Evolutionary conservation across 345 rosid species (phyloP), one percentile per base, ranked within the genome.

Genomic region (Eucalyptus marginata): DNA sequence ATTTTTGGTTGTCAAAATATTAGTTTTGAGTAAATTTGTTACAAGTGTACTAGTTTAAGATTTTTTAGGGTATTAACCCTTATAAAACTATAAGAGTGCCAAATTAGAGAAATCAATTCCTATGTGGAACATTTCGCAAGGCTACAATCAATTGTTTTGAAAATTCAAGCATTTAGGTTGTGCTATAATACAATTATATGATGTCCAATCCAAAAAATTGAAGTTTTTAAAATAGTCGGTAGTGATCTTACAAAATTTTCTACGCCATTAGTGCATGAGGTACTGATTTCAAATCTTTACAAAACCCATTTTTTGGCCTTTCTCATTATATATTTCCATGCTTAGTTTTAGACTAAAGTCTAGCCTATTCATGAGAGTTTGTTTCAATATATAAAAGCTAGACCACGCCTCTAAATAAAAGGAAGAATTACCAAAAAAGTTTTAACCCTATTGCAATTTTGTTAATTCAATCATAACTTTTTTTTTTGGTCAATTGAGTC

Each of bases 111-210:
- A 11, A 62, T 62, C 16, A 27, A 27, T 27, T 62, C 31, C 31
- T 29, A 62, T 27, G 14, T 12, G 31, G 15, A 62, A 62, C 14
- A 62, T 27, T 62, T 27, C 0, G 4, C 14, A 0, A 0, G 31
- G 31, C 68, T 12, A 56, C 27, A 24, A 22, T 24, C 29, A 56
- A 24, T 56, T 56, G 29, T 24, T 62, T 27, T 27, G 15, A 27
- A 62, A 62, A 0, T 29, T 62, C 7, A 27, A 62, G 68, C 68
- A 12, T 62, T 12, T 12, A 62, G 68, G 33, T 27, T 12, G 16
- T 62, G 68, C 68, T 27, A 0, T 27, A 27, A 62, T 62, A 62
- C 31, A 27, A 62, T 27, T 27, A 27, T 62, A 62, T 2, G 4
- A 27, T 62, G 0, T 27, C 12, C 33, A 5, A 27, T 4, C 17